phyloP scores from a whole-genome alignment of 1,284 basidiomycete species.

The Ceratobasidium sp. region DNA sequence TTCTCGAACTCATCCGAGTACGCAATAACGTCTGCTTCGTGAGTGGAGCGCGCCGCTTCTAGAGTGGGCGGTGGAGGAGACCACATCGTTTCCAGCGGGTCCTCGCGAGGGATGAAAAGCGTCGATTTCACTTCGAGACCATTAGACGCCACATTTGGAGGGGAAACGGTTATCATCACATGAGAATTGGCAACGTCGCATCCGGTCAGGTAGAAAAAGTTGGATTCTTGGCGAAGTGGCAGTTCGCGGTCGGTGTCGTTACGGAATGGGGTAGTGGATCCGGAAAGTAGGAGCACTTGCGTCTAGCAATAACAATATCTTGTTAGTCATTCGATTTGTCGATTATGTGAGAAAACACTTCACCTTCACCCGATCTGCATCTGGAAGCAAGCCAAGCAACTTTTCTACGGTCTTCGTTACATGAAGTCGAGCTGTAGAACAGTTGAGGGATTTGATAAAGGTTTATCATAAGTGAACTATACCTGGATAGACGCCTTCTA shows the following conservation, averaged over 20 bases:
- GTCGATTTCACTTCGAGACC: constrained; percentile 52
- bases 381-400: constrained; percentile 18
- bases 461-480: neutral
- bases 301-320: constrained; percentile 36
- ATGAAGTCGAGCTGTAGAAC: constrained; percentile 17
- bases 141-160: constrained; percentile 40
- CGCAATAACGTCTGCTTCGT: constrained; percentile 65
- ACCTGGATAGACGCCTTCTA: constrained; percentile 27
- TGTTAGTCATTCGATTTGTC: neutral
- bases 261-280: constrained; percentile 62
- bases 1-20: constrained; percentile 56
- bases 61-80: constrained; percentile 78
- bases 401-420: constrained; percentile 17
- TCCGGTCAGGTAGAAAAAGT: constrained; percentile 86
- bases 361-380: constrained; percentile 24
- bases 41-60: constrained; percentile 59
- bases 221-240: constrained; percentile 78
- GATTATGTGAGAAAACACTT: neutral
- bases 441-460: neutral
- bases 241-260: constrained; percentile 90
- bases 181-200: constrained; percentile 72
- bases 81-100: constrained; percentile 80
- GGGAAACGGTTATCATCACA: constrained; percentile 59
- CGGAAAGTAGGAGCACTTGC: constrained; percentile 52
- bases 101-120: constrained; percentile 76